Percentiles rank a stretch among this genome's conserved stretches.
phyloP scores from a whole-genome alignment of 169 alveolate species.

The Cardiosporidium cionae region DNA sequence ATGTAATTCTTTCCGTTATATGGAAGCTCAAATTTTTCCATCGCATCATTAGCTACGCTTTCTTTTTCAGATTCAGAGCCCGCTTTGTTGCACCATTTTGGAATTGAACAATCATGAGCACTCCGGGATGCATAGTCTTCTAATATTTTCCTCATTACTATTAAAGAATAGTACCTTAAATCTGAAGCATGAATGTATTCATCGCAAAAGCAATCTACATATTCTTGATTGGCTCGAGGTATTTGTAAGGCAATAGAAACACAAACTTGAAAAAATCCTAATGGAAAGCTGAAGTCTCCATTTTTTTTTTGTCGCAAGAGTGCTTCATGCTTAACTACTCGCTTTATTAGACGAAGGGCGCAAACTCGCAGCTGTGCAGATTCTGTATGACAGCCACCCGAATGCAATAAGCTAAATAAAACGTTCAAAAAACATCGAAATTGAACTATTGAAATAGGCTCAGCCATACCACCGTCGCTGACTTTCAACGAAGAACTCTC shows the following conservation, averaged over 20 bases:
- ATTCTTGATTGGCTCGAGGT: neutral
- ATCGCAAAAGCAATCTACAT: neutral
- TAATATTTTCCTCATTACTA: slow-evolving; percentile 4
- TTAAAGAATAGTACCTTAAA: slow-evolving; percentile 17
- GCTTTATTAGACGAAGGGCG: neutral
- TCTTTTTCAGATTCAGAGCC: neutral
- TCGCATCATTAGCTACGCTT: neutral
- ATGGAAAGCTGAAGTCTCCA: slow-evolving; percentile 9
- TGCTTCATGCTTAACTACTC: neutral
- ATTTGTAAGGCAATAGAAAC: neutral
- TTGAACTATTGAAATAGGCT: too few relatives aligned
- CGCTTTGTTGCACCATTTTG: neutral
- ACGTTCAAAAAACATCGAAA: too few relatives aligned
- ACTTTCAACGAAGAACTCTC: too few relatives aligned
- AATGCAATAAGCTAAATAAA: too few relatives aligned
- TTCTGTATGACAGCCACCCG: too few relatives aligned
- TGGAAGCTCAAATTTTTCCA: neutral
- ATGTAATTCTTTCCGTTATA: neutral
- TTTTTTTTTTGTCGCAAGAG: neutral
- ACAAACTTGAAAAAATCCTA: slow-evolving; percentile 4
- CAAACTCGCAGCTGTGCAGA: neutral
- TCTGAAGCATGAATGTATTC: neutral
- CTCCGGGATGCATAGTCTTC: neutral
- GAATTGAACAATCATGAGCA: neutral
- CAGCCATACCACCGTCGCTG: too few relatives aligned